Evolutionary conservation across 805 yeast genomes (phyloP), one percentile per base, ranked within the genome.

Genomic region (Saccharomycopsis javanensis): DNA sequence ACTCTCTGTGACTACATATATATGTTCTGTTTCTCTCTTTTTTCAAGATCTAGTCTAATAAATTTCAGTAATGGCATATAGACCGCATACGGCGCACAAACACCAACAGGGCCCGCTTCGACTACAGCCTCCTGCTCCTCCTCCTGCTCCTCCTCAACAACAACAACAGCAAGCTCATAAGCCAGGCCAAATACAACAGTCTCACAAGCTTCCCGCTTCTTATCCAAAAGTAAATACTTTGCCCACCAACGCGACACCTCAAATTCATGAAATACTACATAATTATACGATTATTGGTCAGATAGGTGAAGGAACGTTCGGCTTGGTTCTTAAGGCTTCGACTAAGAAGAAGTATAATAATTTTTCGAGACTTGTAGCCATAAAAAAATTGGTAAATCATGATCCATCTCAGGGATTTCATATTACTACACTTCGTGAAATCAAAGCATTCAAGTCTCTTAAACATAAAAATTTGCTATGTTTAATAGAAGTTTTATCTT

Each of bases 341-440:
- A 42, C 48, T 5, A 42, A 42, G n/a, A 42, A 42, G 15, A 71
- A 75, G 53, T 75, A 79, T 38, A 73, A 72, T 35, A 69, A 77
- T n/a, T 71, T 83, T 1, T 75, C 79, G 3, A 73, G 78, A 50
- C 64, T 82, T 15, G 97, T 92, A 18, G 99, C 99, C 0, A 75
- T 95, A 64, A 94, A 94, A 70, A 87, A 85, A 67, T 79, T 94
- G 52, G 73, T 90, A n/a, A 42, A 66, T 67, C 35, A 74, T 7
- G 61, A 57, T 50, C 16, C 57, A 15, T 48, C 57, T 15, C 58
- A 74, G 55, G 86, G 88, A 35, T 90, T 92, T 67, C 98, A 99
- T 1, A 83, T 94, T 28, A 94, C 99, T 0, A 97, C 98, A 1
- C 80, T 91, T 70, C 78, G 99, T 61, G 99, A 94, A 67, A 90